Evolutionary conservation across 371 early-diverging fungal genomes (phyloP), one percentile per base, ranked within the genome.

Genomic region (Dichotomocladium elegans): DNA sequence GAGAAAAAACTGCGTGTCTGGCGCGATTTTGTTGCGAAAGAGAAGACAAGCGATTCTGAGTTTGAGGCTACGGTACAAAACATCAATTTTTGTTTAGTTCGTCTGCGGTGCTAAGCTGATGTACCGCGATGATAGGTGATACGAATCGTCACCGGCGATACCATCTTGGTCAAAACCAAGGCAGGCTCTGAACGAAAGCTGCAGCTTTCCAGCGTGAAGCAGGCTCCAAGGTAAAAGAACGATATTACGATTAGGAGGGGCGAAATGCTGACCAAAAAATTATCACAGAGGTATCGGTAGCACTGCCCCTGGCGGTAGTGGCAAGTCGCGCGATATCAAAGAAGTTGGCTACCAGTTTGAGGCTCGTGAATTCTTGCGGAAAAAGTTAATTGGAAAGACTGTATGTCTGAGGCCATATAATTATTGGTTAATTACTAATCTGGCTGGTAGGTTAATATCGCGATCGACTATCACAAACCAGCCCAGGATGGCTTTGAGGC

Each of bases 401-500:
- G 88, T 81, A 41, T 53, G 41, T 15, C 8, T 30, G 11, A 8
- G 24, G 3, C 25, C 27, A 26, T 29, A 21, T 48, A 3, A 4
- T 15, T 37, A 15, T 46, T 9, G 2, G 19, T 33, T 3, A 9
- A 10, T 8, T 33, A 29, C 12, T 37, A 17, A 25, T 47, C 14
- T 47, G 17, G 22, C 22, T 5, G 2, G 29, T 57, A 72, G 60
- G 90, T 89, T 14, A 88, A 83, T 35, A 87, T 94, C 27, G 76
- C 70, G 3, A 77, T 94, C 45, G 98, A 95, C 61, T 97, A 91
- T 66, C 76, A 87, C 61, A 93, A 94, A 61, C 90, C 92, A 9
- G 89, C 95, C 7, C 80, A 84, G 25, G 94, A 94, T 43, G 90
- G 87, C 25, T 93, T 85, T 64, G 94, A 93, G 58, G 88, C 85